Base-by-base conservation (phyloP, 2,329 filamentous ascomycete species). In the Juglanconis oblonga region DNA sequence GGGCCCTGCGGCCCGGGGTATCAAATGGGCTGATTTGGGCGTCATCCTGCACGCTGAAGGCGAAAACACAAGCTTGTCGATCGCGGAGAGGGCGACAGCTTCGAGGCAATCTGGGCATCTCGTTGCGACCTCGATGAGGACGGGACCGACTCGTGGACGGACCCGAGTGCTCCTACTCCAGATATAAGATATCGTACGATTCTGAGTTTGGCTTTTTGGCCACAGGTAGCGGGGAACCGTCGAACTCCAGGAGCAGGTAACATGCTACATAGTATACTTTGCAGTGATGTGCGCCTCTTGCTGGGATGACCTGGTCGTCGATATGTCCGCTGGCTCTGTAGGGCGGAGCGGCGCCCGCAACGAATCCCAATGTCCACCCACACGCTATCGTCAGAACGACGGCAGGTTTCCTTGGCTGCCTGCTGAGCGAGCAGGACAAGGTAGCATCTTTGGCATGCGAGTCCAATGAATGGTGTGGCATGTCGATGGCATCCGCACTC, bases 11-110 rank as follows among this genome's bases (percentile, higher is more conserved):
- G 36, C 45, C 50, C 33, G 55, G 59, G 55, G 45, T 40, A 24
- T 24, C 52, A 57, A 60, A 56, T 61, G 59, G 59, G 53, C 52
- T 52, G 59, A 61, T 61, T 61, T 50, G 35, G 44, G 52, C 59
- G 57, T 61, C 59, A 61, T 57, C 33, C 51, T 42, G 32, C 51
- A 47, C 57, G 55, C 38, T 29, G 44, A 32, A 59, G 36, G 52
- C 52, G 58, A 47, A 56, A 56, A 59, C 45, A 52, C 45, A 55
- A 52, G 58, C 48, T 59, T 56, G 57, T 55, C 58, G 58, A 59
- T 59, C 58, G 17, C 58, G 35, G 51, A 29, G 32, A 40, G 29
- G 36, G 36, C 49, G 14, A 32, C 38, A 35, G 55, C 48, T 32
- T 50, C 45, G 36, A 24, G 24, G 24, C 24, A 24, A 24, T 24